phyloP scores from a whole-genome alignment of 1,284 basidiomycete species.

The Polyporus tsugae region DNA sequence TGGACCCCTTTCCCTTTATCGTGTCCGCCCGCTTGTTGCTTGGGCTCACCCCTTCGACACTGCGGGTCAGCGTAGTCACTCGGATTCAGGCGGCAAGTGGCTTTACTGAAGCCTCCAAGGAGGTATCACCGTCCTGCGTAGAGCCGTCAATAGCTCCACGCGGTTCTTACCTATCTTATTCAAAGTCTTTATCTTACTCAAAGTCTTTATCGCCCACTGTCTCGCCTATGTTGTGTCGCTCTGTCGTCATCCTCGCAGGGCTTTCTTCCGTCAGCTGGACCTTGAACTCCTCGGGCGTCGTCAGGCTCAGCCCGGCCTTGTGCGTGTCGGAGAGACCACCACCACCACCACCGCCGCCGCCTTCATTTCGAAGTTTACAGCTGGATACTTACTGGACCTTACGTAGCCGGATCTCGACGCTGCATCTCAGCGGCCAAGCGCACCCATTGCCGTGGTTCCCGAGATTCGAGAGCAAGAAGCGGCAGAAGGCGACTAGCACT shows the following conservation, averaged over 20 bases:
- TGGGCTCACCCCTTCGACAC: too few relatives aligned
- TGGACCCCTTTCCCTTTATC: too few relatives aligned
- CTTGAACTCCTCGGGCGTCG: conserved; percentile 3
- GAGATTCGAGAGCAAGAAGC: conserved; percentile 79
- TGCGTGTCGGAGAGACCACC: neutral
- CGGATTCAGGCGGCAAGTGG: too few relatives aligned
- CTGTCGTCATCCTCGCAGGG: too few relatives aligned
- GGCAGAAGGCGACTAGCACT: conserved; percentile 22
- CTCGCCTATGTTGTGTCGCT: neutral
- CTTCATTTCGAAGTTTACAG: conserved; percentile 11
- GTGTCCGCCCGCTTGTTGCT: too few relatives aligned
- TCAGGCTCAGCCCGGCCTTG: neutral
- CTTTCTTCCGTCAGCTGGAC: conserved; percentile 9
- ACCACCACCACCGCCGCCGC: conserved; percentile 35
- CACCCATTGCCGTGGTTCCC: conserved; percentile 37
- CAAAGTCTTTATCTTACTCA: too few relatives aligned
- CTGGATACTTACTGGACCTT: conserved; percentile 4
- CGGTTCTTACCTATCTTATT: too few relatives aligned
- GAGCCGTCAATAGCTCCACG: too few relatives aligned
- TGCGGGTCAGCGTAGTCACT: too few relatives aligned
- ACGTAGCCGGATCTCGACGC: conserved; percentile 40
- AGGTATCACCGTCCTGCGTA: too few relatives aligned
- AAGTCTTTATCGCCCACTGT: too few relatives aligned
- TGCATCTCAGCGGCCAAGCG: conserved; percentile 36
- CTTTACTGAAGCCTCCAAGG: too few relatives aligned